Evolutionary conservation across 768 basidiomycete species (phyloP), one percentile per base, ranked within the genome.

Genomic region (Fomitopsis serialis): DNA sequence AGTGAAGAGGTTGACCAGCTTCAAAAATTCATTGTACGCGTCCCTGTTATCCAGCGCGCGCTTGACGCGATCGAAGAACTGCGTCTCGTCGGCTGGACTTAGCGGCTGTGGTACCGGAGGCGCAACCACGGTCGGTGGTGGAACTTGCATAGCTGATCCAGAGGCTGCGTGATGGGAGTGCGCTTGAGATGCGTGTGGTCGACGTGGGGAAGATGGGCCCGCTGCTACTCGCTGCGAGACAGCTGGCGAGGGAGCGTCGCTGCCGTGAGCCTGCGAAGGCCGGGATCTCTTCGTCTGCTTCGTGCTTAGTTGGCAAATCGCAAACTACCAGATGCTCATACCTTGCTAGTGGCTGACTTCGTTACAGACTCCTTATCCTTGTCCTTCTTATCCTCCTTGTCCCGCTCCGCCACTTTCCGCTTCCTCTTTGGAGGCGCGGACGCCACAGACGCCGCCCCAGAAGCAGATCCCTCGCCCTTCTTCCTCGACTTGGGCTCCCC

Each of bases 1-100:
- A 2, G 92, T 89, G 64, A 94, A 99, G 2, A 99, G 78, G 68
- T 98, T 98, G 60, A 98, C 80, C 43, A 98, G 74, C 65, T 94
- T 97, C 56, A 99, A 73, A 70, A 99, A 98, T 69, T 98, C 97
- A 67, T 94, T 92, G 70, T 89, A 92, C 1, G 84, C 81, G 45
- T 91, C 88, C 12, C 85, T 77, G 57, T 78, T 84, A 52, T 87
- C 84, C 42, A 92, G 72, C 1, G 79, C 75, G 15, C 80, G 81
- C 61, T 84, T 87, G 46, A 98, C 92, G 24, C 88, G 87, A 54
- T 97, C 94, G 66, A 99, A 99, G 1, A 61, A 56, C 11, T 55
- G 51, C 46, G 48, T 42, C 11, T 42, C 53, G n/a, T 53, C 23
- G 3, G 49, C 37, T n/a, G 35, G 46, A 8, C 9, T 37, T 46